Evolutionary conservation across 305 asterid genomes (phyloP).

Genomic region (Fraxinus greggii): DNA sequence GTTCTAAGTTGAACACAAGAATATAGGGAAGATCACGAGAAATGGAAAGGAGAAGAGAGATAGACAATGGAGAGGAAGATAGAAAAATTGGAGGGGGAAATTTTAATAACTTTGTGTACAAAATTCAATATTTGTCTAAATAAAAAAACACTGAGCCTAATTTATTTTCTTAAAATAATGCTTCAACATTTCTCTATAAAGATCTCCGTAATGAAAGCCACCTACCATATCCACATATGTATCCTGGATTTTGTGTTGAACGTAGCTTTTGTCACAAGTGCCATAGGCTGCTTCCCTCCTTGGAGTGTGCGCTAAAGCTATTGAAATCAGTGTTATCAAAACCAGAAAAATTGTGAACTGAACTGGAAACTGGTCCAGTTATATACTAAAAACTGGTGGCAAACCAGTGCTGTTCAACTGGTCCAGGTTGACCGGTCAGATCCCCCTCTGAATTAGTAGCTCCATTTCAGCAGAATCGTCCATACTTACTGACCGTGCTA

Average conservation of each 20-base stretch:
- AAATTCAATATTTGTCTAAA: background rate
- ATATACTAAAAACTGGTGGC: background rate
- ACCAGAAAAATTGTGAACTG: background rate
- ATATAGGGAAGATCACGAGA: background rate
- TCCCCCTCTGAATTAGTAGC: background rate
- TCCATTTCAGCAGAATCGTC: background rate
- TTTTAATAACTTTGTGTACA: background rate
- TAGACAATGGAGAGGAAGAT: background rate
- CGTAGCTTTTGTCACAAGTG: background rate
- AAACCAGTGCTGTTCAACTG: background rate
- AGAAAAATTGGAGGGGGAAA: background rate
- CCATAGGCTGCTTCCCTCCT: background rate
- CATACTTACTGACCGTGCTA: background rate
- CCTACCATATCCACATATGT: background rate
- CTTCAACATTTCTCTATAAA: background rate
- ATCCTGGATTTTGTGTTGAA: slow-evolving; percentile 1
- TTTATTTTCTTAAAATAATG: background rate
- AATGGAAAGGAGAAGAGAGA: background rate
- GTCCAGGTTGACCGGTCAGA: background rate
- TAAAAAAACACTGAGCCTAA: background rate
- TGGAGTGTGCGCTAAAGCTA: background rate
- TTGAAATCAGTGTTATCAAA: background rate
- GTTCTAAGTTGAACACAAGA: background rate
- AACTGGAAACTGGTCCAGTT: background rate
- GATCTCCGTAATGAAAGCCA: background rate